Evolutionary conservation across 2,329 filamentous ascomycete genomes (phyloP).

Genomic region (Aspergillus texensis): DNA sequence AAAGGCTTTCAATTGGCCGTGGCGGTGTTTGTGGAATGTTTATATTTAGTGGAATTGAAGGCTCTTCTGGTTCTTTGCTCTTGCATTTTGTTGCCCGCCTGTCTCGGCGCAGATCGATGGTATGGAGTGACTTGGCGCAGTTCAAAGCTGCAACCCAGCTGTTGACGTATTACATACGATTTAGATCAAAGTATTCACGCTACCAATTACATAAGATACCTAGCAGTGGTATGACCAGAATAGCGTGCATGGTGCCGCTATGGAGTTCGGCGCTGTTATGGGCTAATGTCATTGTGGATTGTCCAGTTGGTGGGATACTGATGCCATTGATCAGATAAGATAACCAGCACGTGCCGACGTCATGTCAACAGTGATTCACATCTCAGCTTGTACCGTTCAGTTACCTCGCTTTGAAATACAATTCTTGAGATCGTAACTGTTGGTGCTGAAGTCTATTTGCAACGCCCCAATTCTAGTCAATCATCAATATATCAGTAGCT

Average conservation of each 20-base stretch:
- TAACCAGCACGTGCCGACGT: constrained; percentile 13
- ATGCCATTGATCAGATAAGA: constrained; percentile 16
- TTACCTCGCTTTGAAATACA: neutral
- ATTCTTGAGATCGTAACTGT: neutral
- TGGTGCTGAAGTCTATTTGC: neutral
- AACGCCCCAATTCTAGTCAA: neutral
- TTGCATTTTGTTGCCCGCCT: neutral
- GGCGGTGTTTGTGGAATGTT: constrained; percentile 3
- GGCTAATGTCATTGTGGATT: neutral
- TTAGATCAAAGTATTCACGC: neutral
- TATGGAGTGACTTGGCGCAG: neutral
- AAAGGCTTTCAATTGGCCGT: constrained; percentile 4
- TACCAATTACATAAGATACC: neutral
- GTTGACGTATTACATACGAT: neutral
- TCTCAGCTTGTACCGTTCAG: neutral
- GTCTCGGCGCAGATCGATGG: neutral
- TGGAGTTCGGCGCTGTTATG: too few relatives aligned
- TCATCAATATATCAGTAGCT: neutral
- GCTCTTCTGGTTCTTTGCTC: neutral
- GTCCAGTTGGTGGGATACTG: neutral
- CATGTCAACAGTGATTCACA: neutral
- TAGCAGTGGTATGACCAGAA: neutral
- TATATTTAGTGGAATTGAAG: constrained; percentile 1
- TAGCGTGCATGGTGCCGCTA: neutral
- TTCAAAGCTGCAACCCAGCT: neutral